Base-by-base conservation (phyloP, 345 rosid species). In the Conringia planisiliqua region DNA sequence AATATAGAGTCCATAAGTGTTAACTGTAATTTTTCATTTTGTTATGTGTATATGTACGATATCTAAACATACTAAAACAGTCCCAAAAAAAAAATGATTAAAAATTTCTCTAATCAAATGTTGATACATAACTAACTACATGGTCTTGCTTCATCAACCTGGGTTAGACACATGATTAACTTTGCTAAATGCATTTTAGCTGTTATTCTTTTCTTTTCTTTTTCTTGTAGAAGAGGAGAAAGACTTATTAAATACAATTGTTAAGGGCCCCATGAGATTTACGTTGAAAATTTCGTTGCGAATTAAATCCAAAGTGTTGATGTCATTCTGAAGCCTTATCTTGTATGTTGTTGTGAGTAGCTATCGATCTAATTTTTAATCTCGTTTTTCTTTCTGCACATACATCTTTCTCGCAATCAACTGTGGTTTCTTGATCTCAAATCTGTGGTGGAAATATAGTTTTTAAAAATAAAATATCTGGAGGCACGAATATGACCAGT, bases 271-370 rank as follows among this genome's bases (percentile, higher is more conserved):
- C n/a, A n/a, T n/a, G n/a, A n/a, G n/a, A n/a, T n/a, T n/a, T n/a
- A n/a, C n/a, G n/a, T 38, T 62, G 9, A 2, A 48, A 13, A 16
- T 11, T 4, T 58, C 22, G 4, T 57, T 14, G 18, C 8, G 0
- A n/a, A 43, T 59, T 17, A 22, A 20, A 59, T 10, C 14, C 47
- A 5, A 27, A 47, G 39, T 61, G 47, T 7, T 27, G 13, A 12
- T 50, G 68, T 62, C 38, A 33, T 46, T 72, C 42, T 40, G 36
- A 56, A 65, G 40, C 48, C 66, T 65, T 22, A 62, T 42, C 65
- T 18, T 42, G 35, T 52, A 27, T 43, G 62, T 13, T 29, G 58
- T 52, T 29, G 58, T 52, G 32, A 54, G 5, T 64, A 22, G 43
- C 2, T 20, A 50, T 56, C 20, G 71, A 44, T 65, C 16, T 55